These are phyloP conservation scores for Eucalyptus regnans DNA, from an alignment of 345 rosid genomes.

Conservation along the genomic window DNA sequence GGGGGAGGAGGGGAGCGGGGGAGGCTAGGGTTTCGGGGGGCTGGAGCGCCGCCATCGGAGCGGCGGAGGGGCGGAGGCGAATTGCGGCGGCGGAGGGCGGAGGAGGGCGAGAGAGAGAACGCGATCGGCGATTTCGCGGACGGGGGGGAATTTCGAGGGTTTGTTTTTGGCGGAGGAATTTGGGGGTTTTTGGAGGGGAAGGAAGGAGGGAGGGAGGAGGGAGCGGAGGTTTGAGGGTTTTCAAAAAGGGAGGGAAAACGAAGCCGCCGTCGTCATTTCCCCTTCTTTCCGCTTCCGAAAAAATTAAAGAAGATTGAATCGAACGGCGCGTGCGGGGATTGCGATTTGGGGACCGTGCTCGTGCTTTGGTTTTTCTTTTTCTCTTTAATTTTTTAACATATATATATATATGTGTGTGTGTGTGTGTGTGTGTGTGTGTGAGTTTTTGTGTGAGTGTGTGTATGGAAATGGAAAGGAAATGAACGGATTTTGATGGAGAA, in stretches of 20 bases:
- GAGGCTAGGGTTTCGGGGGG: not conserved
- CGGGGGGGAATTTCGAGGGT: not conserved
- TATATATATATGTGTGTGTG: not conserved
- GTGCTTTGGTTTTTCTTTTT: not conserved
- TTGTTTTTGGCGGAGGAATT: not conserved
- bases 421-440: too few species aligned
- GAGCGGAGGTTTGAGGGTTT: not conserved
- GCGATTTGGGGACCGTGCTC: not conserved
- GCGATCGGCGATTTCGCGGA: not conserved
- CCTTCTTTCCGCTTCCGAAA: not conserved
- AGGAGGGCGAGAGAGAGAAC: not conserved
- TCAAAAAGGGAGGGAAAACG: not conserved
- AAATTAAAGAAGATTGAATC: not conserved
- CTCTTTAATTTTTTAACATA: too few species aligned
- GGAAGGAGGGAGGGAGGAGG: not conserved
- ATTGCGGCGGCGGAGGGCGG: not conserved
- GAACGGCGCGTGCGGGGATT: not conserved
- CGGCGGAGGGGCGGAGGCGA: not conserved
- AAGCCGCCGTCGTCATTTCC: not conserved
- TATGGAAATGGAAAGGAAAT: not conserved
- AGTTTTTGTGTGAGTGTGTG: too few species aligned
- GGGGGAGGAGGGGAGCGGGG: not conserved
- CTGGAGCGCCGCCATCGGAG: not conserved
- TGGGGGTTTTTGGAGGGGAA: not conserved
- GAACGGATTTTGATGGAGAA: not conserved